Evolutionary conservation across 768 basidiomycete genomes (phyloP).

Genomic region (Leccinellum luteum): DNA sequence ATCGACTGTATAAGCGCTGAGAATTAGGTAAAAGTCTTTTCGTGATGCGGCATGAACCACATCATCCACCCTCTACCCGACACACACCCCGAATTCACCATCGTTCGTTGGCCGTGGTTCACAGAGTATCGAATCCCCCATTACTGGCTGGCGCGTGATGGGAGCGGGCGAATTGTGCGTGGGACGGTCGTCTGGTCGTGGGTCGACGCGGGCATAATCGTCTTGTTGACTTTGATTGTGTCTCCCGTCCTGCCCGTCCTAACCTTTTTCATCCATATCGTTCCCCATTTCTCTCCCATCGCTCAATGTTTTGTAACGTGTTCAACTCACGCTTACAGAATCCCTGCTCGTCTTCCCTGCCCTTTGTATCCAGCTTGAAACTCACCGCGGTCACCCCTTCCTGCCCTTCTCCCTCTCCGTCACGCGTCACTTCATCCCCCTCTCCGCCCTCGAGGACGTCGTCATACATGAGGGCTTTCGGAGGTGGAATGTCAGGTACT

Average conservation of each 20-base stretch:
- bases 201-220: constrained; percentile 7
- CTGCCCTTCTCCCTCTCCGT: not conserved
- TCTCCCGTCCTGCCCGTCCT: not conserved
- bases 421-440: not conserved
- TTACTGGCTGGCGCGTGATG: constrained; percentile 44
- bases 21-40: too few species aligned
- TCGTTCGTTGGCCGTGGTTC: not conserved
- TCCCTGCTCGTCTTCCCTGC: not conserved
- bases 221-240: not conserved
- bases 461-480: not conserved
- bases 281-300: not conserved
- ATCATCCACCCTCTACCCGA: not conserved
- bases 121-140: constrained; percentile 49
- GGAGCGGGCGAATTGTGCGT: constrained; percentile 33
- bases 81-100: not conserved
- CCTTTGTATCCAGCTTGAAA: not conserved
- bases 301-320: not conserved
- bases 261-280: too few species aligned
- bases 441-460: not conserved
- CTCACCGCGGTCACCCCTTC: not conserved
- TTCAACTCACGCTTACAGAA: not conserved
- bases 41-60: too few species aligned
- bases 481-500: not conserved
- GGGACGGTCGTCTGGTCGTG: constrained; percentile 34
- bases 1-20: too few species aligned